These are phyloP conservation scores for Dacryopinax primogenitus DNA, from an alignment of 768 basidiomycete genomes.

Conservation along the genomic window DNA sequence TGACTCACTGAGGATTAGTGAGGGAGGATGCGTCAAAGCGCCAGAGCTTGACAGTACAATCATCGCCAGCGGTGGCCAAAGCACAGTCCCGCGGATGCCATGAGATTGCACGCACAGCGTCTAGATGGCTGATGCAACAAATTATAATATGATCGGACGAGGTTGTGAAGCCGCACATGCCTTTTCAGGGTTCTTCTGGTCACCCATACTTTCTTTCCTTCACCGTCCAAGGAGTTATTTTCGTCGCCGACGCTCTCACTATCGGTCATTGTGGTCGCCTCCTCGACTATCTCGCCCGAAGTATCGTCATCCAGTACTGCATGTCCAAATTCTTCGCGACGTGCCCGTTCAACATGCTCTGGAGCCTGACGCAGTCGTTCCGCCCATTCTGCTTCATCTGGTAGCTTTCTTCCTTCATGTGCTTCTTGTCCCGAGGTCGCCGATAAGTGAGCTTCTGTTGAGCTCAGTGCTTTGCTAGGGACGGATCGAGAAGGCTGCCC, in stretches of 20 bases:
- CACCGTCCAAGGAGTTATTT: slow-evolving; percentile 37
- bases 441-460: no score
- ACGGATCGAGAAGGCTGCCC: no score
- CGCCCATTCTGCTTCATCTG: slow-evolving; percentile 10
- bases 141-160: slow-evolving; percentile 9
- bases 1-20: slow-evolving; percentile 15
- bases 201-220: slow-evolving; percentile 68
- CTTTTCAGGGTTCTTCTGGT: slow-evolving; percentile 77
- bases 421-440: neutral
- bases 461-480: no score
- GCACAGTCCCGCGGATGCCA: slow-evolving; percentile 79
- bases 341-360: neutral
- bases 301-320: slow-evolving; percentile 31
- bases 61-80: slow-evolving; percentile 88
- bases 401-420: neutral
- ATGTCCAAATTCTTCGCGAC: neutral
- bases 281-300: slow-evolving; percentile 37
- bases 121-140: slow-evolving; percentile 64
- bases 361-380: neutral
- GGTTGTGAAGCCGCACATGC: slow-evolving; percentile 37
- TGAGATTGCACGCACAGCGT: slow-evolving; percentile 77
- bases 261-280: slow-evolving; percentile 42
- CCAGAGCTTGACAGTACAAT: slow-evolving; percentile 94
- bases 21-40: slow-evolving; percentile 53
- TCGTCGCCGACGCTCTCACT: neutral